Evolutionary conservation across 1,284 basidiomycete genomes (phyloP).

Genomic region (Pseudozyma pruni): DNA sequence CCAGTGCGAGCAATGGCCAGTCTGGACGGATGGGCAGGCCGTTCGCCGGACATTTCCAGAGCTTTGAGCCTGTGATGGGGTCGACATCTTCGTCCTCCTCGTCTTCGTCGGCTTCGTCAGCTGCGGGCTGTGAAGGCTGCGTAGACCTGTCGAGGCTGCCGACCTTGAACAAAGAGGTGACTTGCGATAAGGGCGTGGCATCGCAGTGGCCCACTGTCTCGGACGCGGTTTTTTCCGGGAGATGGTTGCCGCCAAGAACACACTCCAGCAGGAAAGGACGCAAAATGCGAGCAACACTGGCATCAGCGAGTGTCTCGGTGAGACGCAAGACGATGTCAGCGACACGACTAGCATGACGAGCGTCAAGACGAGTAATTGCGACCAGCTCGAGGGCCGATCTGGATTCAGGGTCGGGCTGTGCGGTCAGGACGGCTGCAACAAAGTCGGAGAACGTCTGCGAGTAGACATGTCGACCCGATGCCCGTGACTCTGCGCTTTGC

Average conservation of each 20-base stretch:
- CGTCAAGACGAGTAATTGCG: constrained; percentile 26
- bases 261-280: constrained; percentile 30
- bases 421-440: constrained; percentile 19
- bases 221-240: constrained; percentile 1
- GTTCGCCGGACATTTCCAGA: constrained; percentile 66
- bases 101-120: constrained; percentile 62
- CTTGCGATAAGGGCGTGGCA: constrained; percentile 19
- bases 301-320: constrained; percentile 4
- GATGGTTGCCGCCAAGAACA: constrained; percentile 14
- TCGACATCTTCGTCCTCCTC: constrained; percentile 46
- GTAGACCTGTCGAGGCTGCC: constrained; percentile 1
- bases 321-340: constrained; percentile 15
- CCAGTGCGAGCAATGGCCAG: constrained; percentile 80
- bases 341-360: constrained; percentile 16
- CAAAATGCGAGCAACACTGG: constrained; percentile 1
- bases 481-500: constrained; percentile 18
- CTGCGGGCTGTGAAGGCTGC: constrained; percentile 28
- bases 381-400: constrained; percentile 14
- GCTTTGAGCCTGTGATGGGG: constrained; percentile 65
- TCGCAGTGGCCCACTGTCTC: constrained; percentile 5
- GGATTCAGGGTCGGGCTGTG: neutral
- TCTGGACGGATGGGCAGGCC: constrained; percentile 78
- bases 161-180: constrained; percentile 18
- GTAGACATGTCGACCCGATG: constrained; percentile 22
- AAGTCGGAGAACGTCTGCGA: constrained; percentile 28